phyloP scores from a whole-genome alignment of 768 basidiomycete genomes.

The Pleurotus pulmonarius region DNA sequence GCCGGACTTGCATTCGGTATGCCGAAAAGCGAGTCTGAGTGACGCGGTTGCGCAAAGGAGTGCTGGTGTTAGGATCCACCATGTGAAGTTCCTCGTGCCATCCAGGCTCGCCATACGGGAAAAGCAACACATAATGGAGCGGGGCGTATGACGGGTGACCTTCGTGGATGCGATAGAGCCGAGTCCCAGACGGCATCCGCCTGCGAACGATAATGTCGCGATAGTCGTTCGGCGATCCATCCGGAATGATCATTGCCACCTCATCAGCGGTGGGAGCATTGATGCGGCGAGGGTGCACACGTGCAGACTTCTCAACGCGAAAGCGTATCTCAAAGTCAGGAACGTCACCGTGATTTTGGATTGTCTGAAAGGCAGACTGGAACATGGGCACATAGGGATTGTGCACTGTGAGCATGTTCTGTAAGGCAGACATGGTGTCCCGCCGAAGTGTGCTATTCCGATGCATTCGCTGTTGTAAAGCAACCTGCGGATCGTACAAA shows the following conservation, averaged over 20 bases:
- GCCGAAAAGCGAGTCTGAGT: conserved; percentile 23
- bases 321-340: background rate
- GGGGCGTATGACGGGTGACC: too few relatives aligned
- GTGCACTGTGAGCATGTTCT: conserved; percentile 14
- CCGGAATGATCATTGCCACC: too few relatives aligned
- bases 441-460: conserved; percentile 12
- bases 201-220: too few relatives aligned
- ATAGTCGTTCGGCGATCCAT: too few relatives aligned
- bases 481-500: conserved; percentile 31
- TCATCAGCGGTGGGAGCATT: too few relatives aligned
- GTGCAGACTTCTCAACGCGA: too few relatives aligned
- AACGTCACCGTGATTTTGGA: conserved; percentile 17
- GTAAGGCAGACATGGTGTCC: conserved; percentile 18
- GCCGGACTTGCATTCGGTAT: conserved; percentile 26
- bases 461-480: conserved; percentile 14
- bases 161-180: background rate
- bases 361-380: conserved; percentile 25
- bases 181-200: too few relatives aligned
- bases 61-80: too few relatives aligned
- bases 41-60: background rate
- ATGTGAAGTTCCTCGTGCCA: conserved; percentile 21
- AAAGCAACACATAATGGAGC: too few relatives aligned
- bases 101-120: conserved; percentile 13
- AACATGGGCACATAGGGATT: conserved; percentile 27
- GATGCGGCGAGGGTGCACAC: too few relatives aligned